Base-by-base conservation (phyloP, 2,329 filamentous ascomycete genomes). In the Blastomyces emzantsi region DNA sequence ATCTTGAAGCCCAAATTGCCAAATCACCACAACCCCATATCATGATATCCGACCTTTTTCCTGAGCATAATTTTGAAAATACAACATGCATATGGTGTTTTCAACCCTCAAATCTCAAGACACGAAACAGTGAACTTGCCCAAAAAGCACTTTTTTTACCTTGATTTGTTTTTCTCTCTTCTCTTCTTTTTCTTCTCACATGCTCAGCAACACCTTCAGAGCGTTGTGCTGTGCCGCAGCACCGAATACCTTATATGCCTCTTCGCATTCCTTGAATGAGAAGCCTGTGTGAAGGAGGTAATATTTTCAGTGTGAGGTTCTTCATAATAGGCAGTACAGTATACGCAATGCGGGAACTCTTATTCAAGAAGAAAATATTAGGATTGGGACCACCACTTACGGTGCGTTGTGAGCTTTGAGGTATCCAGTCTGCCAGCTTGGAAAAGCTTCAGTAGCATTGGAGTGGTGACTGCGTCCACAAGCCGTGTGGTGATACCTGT, bases 371-470 rank as follows among this genome's bases (percentile, higher is more conserved):
- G n/a, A 36, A 9, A 52, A n/a, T 28, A 17, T 30, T 62, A 30
- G 30, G 33, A 41, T 59, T 62, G 36, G 39, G 63, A 45, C 61
- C 33, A 2, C 57, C 41, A 66, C 77, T 66, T 69, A 79, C 75
- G 70, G 66, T 83, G 80, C 1, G 79, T 82, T 51, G 82, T 78
- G 19, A 82, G 70, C 63, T 75, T 71, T 0, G 72, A 70, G 5
- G 78, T 77, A 36, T 80, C 71, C 13, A 82, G 65, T 57, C 74
- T 78, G 11, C 76, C 75, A 0, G 79, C 71, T 33, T 74, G 68
- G 15, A 79, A 76, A 13, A 82, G 70, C 66, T 78, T 79, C n/a
- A 82, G 66, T 17, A 83, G 70, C 76, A 81, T 81, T 0, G 80
- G 79, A 11, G 78, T 80, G 0, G 80, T 79, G 2, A 74, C 74